Base-by-base conservation (phyloP, 148 eudicot species). In the Hydrangea macrophylla region DNA sequence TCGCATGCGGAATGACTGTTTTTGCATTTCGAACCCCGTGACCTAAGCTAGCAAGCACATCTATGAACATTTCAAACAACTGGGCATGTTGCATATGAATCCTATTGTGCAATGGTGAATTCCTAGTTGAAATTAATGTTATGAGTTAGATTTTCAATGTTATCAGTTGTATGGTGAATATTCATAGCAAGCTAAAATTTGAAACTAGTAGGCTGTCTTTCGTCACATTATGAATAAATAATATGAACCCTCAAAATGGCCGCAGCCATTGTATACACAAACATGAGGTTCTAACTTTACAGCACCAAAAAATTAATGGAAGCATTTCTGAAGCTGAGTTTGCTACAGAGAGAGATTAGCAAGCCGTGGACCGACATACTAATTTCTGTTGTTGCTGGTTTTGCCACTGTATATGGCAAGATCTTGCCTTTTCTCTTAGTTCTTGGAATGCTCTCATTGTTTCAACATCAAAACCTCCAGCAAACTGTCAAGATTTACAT, bases 401-500 rank as follows among this genome's bases (percentile, higher is more conserved):
- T 56, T 83, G 90, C 72, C 74, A 76, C 30, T 87, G 88, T 58
- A 76, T 60, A 56, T 80, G 84, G 66, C 92, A 86, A 4, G 76
- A 73, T 45, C 82, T 78, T 15, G 92, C 89, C 80, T 91, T 88
- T 53, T 91, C 97, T 69, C 99, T 87, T 68, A 94, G 85, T 80
- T 94, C 99, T 75, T 94, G 80, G 67, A 94, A 94, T 6, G 96
- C 99, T 70, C 79, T 88, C 99, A 94, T 94, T 7, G 99, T 94
- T 72, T 94, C 99, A 39, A 59, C 89, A 73, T 94, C 99, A 55
- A 94, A 94, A 6, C 99, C 99, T 23, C 99, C 95, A n/a, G 98
- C 98, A 81, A 93, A 93, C 98, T 89, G 77, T 5, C 45, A 58
- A 66, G 51, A 15, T 11, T 18, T 15, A 11, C n/a, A 48, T 22